Conservation (phyloP, 2,329 filamentous ascomycete species). For the Aureobasidium sp. region DNA sequence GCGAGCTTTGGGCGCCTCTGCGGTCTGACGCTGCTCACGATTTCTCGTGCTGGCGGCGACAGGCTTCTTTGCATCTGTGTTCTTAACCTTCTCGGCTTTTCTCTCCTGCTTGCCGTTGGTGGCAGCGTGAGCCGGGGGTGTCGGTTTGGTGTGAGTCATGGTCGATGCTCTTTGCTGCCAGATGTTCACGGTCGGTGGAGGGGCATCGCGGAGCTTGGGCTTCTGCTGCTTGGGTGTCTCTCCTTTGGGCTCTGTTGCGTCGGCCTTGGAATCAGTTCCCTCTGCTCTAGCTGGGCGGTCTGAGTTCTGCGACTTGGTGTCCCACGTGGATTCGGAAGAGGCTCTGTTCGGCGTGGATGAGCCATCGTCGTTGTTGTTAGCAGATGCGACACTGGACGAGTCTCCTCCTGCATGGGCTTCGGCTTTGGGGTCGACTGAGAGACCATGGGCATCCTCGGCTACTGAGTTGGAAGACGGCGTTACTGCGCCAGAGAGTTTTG, state of each 20-base stretch:
- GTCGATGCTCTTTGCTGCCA: constrained; percentile 77
- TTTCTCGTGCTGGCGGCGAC: constrained; percentile 11
- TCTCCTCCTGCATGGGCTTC: constrained; percentile 21
- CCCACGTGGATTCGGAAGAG: constrained; percentile 60
- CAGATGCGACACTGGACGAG: constrained; percentile 36
- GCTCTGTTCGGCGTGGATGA: constrained; percentile 54
- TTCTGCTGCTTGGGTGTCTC: constrained; percentile 40
- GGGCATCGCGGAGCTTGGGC: constrained; percentile 70
- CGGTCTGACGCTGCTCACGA: constrained; percentile 7
- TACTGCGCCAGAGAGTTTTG: constrained; percentile 36
- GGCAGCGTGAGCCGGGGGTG: constrained; percentile 16
- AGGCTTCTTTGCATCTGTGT: constrained; percentile 21
- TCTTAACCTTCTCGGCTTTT: constrained; percentile 15
- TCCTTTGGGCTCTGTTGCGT: constrained; percentile 36
- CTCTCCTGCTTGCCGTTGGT: constrained; percentile 27
- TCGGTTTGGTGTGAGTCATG: constrained; percentile 46
- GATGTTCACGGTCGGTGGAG: constrained; percentile 75
- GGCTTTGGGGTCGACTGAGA: constrained; percentile 26
- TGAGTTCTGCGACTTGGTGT: constrained; percentile 56
- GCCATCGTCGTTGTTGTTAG: constrained; percentile 54
- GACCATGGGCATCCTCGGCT: constrained; percentile 30
- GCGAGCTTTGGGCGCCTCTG: not conserved
- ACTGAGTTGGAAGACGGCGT: constrained; percentile 37
- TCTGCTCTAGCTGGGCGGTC: constrained; percentile 59
- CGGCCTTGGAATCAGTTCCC: constrained; percentile 53